A percentile compares a stretch with the other conserved stretches of the same genome.
These are phyloP conservation scores for Blastomyces emzantsi DNA, from an alignment of 2,329 filamentous ascomycete species.

Conservation along the genomic window DNA sequence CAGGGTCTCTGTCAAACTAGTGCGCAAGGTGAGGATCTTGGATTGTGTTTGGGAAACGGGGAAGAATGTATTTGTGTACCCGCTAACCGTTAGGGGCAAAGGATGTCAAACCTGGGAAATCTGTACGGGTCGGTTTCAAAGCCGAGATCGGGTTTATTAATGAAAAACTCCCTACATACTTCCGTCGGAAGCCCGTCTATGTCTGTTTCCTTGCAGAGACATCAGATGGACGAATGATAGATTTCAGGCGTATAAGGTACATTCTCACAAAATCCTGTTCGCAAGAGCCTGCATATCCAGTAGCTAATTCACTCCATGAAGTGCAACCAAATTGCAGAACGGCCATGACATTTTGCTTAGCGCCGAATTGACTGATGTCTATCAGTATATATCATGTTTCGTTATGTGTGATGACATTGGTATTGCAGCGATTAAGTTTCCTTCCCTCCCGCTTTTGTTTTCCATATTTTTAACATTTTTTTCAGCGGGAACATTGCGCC, in stretches of 20 bases:
- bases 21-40: conserved; percentile 39
- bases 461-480: neutral
- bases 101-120: conserved; percentile 31
- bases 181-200: conserved; percentile 56
- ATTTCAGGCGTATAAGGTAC: conserved; percentile 56
- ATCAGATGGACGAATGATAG: conserved; percentile 57
- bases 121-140: conserved; percentile 53
- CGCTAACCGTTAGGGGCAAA: conserved; percentile 13
- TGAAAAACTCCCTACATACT: conserved; percentile 49
- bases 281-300: neutral
- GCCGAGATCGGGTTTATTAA: conserved; percentile 66
- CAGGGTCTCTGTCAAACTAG: conserved; percentile 45
- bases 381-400: conserved; percentile 56
- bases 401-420: conserved; percentile 80
- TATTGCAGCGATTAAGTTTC: conserved; percentile 24
- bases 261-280: neutral
- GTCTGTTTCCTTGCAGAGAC: conserved; percentile 67
- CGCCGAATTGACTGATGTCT: conserved; percentile 45
- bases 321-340: conserved; percentile 55
- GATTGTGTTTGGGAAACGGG: conserved; percentile 35
- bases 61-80: neutral
- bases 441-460: neutral
- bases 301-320: conserved; percentile 31
- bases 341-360: conserved; percentile 53
- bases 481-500: conserved; percentile 48